Conservation (phyloP, 1,284 basidiomycete species). For the Ganoderma boninense region DNA sequence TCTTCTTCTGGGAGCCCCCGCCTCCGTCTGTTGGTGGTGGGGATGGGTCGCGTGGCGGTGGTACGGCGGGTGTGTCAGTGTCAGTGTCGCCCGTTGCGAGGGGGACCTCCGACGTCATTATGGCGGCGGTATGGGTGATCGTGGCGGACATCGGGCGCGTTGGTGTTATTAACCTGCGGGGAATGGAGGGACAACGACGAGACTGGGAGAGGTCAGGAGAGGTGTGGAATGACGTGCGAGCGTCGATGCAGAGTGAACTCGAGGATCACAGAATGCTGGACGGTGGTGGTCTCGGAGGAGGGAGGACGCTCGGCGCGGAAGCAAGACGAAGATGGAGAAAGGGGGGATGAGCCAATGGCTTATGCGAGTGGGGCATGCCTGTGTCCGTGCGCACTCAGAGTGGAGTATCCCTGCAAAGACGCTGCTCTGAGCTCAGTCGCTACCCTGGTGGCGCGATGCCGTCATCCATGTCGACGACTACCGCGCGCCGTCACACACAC, state of each 20-base stretch:
- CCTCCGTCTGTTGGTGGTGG: conserved; percentile 3
- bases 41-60: conserved; percentile 18
- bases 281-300: neutral
- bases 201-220: neutral
- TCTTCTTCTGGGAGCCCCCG: conserved; percentile 13
- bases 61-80: conserved; percentile 26
- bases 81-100: conserved; percentile 34
- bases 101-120: conserved; percentile 36
- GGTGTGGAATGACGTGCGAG: neutral
- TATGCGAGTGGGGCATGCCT: conserved; percentile 13
- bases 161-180: neutral
- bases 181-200: conserved; percentile 6
- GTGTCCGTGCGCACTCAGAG: conserved; percentile 9
- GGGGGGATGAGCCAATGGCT: conserved; percentile 5
- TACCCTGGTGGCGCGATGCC: conserved; percentile 22
- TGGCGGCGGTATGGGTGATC: conserved; percentile 20
- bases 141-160: conserved; percentile 11
- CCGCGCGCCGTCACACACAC: conserved; percentile 24
- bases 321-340: neutral
- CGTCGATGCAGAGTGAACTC: neutral
- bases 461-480: conserved; percentile 16
- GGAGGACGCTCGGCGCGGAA: neutral
- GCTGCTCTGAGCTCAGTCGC: neutral
- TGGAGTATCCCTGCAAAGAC: neutral
- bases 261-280: conserved; percentile 1